phyloP scores from a whole-genome alignment of 164 flowering plant species.

The Berberis thunbergii region DNA sequence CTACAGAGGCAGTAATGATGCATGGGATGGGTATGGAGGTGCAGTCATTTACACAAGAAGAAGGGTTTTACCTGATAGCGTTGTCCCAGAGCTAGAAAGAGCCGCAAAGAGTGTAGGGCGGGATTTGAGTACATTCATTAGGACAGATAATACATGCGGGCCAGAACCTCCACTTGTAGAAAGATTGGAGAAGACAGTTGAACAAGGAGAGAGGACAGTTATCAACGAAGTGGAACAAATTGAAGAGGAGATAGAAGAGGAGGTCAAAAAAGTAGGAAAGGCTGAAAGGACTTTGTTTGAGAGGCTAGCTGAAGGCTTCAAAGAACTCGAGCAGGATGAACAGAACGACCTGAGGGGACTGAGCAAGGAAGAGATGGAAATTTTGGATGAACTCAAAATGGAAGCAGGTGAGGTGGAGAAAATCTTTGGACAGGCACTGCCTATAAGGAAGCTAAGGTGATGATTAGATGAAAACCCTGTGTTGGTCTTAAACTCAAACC shows the following conservation, averaged over 20 bases:
- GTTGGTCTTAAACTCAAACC: too few species aligned
- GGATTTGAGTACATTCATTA: constrained; percentile 64
- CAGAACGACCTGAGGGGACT: constrained; percentile 51
- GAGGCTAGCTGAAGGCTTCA: constrained; percentile 61
- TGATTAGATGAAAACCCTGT: neutral
- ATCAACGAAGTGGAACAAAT: constrained; percentile 69
- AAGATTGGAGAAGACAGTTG: constrained; percentile 83
- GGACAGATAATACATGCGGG: constrained; percentile 84
- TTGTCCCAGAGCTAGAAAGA: constrained; percentile 69
- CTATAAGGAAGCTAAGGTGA: constrained; percentile 74
- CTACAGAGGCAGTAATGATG: constrained; percentile 88
- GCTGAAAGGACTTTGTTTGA: constrained; percentile 61
- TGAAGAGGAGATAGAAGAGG: constrained; percentile 59
- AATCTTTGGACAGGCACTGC: constrained; percentile 68
- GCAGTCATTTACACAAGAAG: constrained; percentile 90
- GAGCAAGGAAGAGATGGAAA: constrained; percentile 71
- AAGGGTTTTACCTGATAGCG: constrained; percentile 57
- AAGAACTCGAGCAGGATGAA: constrained; percentile 56
- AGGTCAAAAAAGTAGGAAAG: constrained; percentile 53
- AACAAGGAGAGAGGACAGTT: constrained; percentile 70
- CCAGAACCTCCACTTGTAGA: constrained; percentile 90
- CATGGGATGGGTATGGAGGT: constrained; percentile 99
- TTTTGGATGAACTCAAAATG: constrained; percentile 62
- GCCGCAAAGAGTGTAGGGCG: constrained; percentile 76
- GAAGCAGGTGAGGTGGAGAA: constrained; percentile 81